Conservation (phyloP, 2,329 filamentous ascomycete species). For the Aspergillus pseudonomiae region DNA sequence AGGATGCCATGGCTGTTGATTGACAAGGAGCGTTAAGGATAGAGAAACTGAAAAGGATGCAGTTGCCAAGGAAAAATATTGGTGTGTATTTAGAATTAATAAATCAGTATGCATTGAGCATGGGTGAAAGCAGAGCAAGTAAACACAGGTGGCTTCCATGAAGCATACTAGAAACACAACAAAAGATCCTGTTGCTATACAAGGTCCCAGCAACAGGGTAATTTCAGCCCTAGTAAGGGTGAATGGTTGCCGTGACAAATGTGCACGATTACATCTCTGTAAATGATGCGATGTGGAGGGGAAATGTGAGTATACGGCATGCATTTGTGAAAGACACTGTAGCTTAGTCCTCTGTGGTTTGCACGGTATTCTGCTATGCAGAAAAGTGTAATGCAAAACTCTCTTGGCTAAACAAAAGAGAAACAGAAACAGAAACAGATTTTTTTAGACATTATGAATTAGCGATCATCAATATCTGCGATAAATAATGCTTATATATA, state of each 20-base stretch:
- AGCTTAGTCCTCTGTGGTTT: not conserved
- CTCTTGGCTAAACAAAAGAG: not conserved
- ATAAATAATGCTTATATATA: not conserved
- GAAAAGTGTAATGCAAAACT: not conserved
- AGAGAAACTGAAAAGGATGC: not conserved
- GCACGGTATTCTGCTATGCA: not conserved
- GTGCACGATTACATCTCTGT: not conserved
- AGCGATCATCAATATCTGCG: not conserved
- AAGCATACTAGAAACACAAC: not conserved
- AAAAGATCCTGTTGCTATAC: not conserved
- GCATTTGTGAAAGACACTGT: not conserved
- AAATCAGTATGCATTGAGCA: not conserved
- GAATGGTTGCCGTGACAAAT: not conserved
- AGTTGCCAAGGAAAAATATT: no score
- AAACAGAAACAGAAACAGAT: not conserved
- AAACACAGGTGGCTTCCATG: not conserved
- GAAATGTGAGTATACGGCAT: not conserved
- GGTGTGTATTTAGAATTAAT: not conserved
- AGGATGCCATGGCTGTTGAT: constrained; percentile 1
- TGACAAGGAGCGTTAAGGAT: not conserved
- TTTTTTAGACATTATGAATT: not conserved
- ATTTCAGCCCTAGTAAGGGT: not conserved
- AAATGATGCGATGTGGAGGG: not conserved
- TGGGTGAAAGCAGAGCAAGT: not conserved
- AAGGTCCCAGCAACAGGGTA: not conserved